A percentile compares a stretch with the other conserved stretches of the same genome.
Evolutionary conservation across 2,329 filamentous ascomycete genomes (phyloP).

Genomic region (Ophiostoma himal-ulmi): DNA sequence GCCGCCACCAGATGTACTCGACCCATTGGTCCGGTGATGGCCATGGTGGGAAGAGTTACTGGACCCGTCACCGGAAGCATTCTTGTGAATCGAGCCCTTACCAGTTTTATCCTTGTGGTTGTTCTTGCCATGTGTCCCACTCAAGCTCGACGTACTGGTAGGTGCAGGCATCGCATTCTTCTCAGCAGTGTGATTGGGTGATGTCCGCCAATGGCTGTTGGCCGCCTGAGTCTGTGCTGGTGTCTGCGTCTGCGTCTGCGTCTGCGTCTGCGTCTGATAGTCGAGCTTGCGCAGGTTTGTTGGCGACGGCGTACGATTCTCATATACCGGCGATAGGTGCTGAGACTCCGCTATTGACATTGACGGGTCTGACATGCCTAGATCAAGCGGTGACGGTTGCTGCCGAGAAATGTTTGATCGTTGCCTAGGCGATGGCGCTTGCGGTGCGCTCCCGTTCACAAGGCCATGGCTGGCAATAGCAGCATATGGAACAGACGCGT

Average conservation of each 20-base stretch:
- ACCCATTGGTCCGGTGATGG: slow-evolving; percentile 34
- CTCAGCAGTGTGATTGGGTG: background rate
- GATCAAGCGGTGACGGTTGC: slow-evolving; percentile 50
- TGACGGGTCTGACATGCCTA: slow-evolving; percentile 45
- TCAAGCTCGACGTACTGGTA: background rate
- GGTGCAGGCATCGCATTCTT: background rate
- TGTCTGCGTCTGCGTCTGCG: slow-evolving; percentile 5
- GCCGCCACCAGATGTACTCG: background rate
- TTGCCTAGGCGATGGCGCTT: slow-evolving; percentile 33
- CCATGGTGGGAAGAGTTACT: background rate
- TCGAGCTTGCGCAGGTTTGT: slow-evolving; percentile 50
- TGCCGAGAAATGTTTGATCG: slow-evolving; percentile 38
- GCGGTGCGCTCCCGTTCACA: slow-evolving; percentile 28
- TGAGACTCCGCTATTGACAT: slow-evolving; percentile 37
- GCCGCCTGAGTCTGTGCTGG: background rate
- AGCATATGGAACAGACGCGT: slow-evolving; percentile 28
- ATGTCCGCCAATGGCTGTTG: background rate
- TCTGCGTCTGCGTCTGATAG: background rate
- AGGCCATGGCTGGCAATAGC: slow-evolving; percentile 29
- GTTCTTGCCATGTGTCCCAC: slow-evolving; percentile 10
- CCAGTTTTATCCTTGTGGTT: slow-evolving; percentile 21
- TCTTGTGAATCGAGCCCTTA: slow-evolving; percentile 18
- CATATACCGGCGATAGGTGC: slow-evolving; percentile 67
- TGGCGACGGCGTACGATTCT: slow-evolving; percentile 65
- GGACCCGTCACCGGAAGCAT: slow-evolving; percentile 17